Evolutionary conservation across 257 asterid genomes (phyloP).

Genomic region (Gynochthodes officinalis): DNA sequence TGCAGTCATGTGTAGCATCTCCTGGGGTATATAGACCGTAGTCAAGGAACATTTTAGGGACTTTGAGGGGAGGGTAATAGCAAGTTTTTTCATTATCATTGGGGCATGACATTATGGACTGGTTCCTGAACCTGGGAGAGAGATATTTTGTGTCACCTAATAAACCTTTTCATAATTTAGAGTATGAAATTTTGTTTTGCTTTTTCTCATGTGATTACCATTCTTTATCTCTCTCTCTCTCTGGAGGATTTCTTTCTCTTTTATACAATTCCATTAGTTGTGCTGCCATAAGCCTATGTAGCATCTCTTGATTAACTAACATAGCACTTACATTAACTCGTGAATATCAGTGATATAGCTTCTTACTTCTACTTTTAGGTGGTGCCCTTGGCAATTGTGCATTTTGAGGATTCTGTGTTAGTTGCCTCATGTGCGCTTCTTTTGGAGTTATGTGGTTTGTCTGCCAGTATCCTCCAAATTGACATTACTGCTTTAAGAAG

Average conservation of each 20-base stretch:
- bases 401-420: slow-evolving; percentile 75
- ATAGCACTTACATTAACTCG: background rate
- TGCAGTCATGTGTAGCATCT: background rate
- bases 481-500: slow-evolving; percentile 92
- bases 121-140: slow-evolving; percentile 28
- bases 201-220: background rate
- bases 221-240: too few species aligned
- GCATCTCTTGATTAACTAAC: slow-evolving; percentile 10
- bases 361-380: slow-evolving; percentile 50
- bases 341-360: slow-evolving; percentile 22
- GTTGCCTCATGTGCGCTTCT: slow-evolving; percentile 95
- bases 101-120: background rate
- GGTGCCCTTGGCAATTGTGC: slow-evolving; percentile 86
- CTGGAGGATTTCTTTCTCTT: slow-evolving; percentile 20
- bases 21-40: background rate
- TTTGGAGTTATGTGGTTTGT: slow-evolving; percentile 81
- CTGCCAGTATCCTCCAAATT: slow-evolving; percentile 66
- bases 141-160: background rate
- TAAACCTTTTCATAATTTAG: slow-evolving; percentile 28
- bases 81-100: slow-evolving; percentile 25
- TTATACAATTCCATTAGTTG: background rate
- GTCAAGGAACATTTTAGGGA: background rate
- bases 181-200: background rate
- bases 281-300: background rate
- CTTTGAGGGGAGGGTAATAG: slow-evolving; percentile 3